Percentiles rank a stretch among this genome's conserved stretches.
phyloP scores from a whole-genome alignment of 495 filamentous ascomycete genomes.

The Aspergillus nanangensis region DNA sequence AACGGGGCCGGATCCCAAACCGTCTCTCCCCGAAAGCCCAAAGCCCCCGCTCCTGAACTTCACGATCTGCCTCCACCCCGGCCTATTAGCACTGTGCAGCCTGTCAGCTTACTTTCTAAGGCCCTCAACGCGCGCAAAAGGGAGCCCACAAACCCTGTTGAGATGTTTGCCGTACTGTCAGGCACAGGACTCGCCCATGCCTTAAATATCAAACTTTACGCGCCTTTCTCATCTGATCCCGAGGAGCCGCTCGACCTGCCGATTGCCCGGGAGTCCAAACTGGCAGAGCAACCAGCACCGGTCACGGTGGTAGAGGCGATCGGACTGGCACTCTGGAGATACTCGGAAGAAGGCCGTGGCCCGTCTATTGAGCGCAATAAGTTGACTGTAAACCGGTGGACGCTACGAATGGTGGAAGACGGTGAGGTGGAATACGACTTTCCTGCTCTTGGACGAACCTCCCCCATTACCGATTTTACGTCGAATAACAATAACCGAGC shows the following conservation, averaged over 20 bases:
- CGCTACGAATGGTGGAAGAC: conserved; percentile 89
- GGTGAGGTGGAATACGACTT: conserved; percentile 97
- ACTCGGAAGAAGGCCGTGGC: conserved; percentile 73
- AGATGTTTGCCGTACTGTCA: conserved; percentile 78
- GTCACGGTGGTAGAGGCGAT: conserved; percentile 89
- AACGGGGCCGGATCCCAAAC: conserved; percentile 33
- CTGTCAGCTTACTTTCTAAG: conserved; percentile 66
- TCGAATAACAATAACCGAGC: conserved; percentile 82
- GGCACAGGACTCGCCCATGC: conserved; percentile 82
- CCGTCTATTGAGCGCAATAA: conserved; percentile 66
- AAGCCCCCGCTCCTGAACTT: conserved; percentile 54
- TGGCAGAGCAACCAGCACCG: conserved; percentile 57
- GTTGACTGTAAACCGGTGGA: conserved; percentile 87
- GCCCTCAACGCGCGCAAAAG: conserved; percentile 74
- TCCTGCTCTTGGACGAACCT: conserved; percentile 74
- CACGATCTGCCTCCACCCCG: conserved; percentile 86
- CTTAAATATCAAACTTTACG: conserved; percentile 79
- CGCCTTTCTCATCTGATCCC: conserved; percentile 71
- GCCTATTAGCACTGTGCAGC: conserved; percentile 79
- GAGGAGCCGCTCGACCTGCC: conserved; percentile 73
- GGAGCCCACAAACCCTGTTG: conserved; percentile 77
- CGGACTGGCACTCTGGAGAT: conserved; percentile 82
- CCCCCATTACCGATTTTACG: conserved; percentile 78
- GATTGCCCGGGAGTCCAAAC: conserved; percentile 69
- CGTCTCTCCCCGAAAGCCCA: conserved; percentile 56